phyloP scores from a whole-genome alignment of 495 filamentous ascomycete species.

The Lasiosphaeria hispida region DNA sequence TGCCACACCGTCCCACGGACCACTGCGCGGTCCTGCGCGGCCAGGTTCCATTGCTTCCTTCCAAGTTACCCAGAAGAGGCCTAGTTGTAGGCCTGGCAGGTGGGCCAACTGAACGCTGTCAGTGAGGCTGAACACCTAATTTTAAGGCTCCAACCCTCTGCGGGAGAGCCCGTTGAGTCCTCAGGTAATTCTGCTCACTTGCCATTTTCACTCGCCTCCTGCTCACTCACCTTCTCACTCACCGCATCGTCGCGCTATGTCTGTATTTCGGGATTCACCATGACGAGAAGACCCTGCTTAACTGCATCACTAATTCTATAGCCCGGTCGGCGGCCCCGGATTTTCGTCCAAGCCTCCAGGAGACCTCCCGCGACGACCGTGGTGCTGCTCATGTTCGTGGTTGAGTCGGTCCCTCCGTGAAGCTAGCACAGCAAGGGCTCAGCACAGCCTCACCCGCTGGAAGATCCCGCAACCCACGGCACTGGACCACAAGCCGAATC shows the following conservation, averaged over 20 bases:
- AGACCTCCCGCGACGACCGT: constrained; percentile 6
- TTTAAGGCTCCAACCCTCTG: no score
- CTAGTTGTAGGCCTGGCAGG: no score
- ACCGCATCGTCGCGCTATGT: background rate
- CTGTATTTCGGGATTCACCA: background rate
- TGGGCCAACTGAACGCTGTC: no score
- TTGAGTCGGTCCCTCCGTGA: background rate
- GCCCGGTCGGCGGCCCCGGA: constrained; percentile 13
- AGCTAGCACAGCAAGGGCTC: constrained; percentile 1
- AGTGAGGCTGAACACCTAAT: no score
- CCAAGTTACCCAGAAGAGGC: no score
- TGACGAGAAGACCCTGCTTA: background rate
- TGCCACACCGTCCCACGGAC: no score
- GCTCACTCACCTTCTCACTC: no score
- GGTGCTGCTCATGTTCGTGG: background rate
- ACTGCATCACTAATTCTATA: background rate
- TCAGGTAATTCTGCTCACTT: no score
- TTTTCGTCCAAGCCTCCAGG: constrained; percentile 3
- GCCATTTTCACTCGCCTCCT: no score
- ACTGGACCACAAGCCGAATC: background rate
- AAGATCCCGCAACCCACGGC: background rate
- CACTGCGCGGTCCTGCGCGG: no score
- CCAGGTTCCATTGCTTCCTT: no score
- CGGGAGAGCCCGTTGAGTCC: no score
- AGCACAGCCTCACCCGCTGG: constrained; percentile 9